Evolutionary conservation across 2,329 filamentous ascomycete species (phyloP).

Genomic region (Metarhizium anisopliae): DNA sequence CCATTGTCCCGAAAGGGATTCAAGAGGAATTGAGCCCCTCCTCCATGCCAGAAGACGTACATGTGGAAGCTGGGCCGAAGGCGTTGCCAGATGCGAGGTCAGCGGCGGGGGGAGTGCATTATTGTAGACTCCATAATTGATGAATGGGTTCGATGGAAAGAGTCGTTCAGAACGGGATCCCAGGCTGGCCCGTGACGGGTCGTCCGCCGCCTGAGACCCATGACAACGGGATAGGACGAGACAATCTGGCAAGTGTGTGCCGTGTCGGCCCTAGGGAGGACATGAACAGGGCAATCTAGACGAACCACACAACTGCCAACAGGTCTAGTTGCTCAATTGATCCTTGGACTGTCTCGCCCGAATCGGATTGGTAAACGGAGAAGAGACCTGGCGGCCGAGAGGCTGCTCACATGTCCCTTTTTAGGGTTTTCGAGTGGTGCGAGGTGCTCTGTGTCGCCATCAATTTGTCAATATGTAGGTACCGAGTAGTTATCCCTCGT

Average conservation of each 20-base stretch:
- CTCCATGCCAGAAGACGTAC: neutral
- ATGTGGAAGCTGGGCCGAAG: neutral
- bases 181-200: neutral
- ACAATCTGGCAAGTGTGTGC: neutral
- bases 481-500: neutral
- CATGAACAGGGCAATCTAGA: neutral
- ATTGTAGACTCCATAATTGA: neutral
- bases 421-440: neutral
- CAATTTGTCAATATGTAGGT: neutral
- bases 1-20: neutral
- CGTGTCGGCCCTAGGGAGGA: neutral
- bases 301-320: neutral
- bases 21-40: neutral
- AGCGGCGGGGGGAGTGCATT: neutral
- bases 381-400: neutral
- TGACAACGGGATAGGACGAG: neutral
- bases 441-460: neutral
- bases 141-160: neutral
- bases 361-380: neutral
- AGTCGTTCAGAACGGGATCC: neutral
- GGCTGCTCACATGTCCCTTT: neutral
- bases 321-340: neutral
- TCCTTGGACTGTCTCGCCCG: neutral
- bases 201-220: neutral
- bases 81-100: neutral